These are phyloP conservation scores for Thozetella sp. DNA, from an alignment of 495 filamentous ascomycete species.

Conservation along the genomic window DNA sequence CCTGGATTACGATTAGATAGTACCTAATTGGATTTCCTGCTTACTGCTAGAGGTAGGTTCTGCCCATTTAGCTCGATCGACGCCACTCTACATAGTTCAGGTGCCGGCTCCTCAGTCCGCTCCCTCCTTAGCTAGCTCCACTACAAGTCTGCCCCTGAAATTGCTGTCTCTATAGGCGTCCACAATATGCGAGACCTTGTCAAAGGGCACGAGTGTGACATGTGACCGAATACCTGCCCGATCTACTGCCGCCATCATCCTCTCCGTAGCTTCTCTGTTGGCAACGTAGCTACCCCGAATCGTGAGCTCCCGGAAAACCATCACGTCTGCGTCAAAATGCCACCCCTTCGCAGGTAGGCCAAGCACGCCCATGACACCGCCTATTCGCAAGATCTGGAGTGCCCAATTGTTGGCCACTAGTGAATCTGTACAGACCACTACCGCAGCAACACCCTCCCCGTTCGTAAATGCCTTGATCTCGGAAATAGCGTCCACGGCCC, in stretches of 20 bases:
- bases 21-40: too few relatives aligned
- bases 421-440: constrained; percentile 13
- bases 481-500: background rate
- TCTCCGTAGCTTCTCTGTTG: constrained; percentile 5
- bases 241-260: constrained; percentile 13
- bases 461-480: constrained; percentile 7
- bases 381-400: constrained; percentile 4
- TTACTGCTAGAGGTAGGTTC: too few relatives aligned
- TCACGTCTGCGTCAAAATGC: constrained; percentile 7
- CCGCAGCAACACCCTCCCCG: constrained; percentile 7
- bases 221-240: constrained; percentile 1
- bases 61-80: too few relatives aligned
- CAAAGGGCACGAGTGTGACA: constrained; percentile 6
- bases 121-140: background rate
- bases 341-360: constrained; percentile 7
- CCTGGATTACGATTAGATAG: too few relatives aligned
- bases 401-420: constrained; percentile 5
- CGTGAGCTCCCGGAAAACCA: constrained; percentile 7
- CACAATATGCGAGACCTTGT: constrained; percentile 8
- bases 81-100: too few relatives aligned
- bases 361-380: constrained; percentile 9
- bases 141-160: constrained; percentile 10
- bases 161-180: constrained; percentile 1
- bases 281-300: constrained; percentile 10
- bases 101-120: too few relatives aligned